These are phyloP conservation scores for Debaryomyces maramus DNA, from an alignment of 805 yeast genomes.

Conservation along the genomic window DNA sequence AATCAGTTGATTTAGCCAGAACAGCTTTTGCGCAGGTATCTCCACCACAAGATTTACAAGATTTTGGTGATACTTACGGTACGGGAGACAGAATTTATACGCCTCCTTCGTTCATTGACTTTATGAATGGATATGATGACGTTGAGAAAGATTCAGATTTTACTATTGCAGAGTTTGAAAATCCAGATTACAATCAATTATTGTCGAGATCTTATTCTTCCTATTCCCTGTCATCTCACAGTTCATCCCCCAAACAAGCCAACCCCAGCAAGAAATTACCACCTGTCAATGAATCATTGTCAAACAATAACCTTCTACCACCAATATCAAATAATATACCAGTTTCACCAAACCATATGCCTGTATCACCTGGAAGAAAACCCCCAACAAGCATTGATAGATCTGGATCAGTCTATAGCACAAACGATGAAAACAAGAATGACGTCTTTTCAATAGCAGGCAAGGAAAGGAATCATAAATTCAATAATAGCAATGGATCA, in stretches of 20 bases:
- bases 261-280: conserved; percentile 7
- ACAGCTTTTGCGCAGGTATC: conserved; percentile 66
- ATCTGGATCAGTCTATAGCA: conserved; percentile 8
- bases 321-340: not conserved
- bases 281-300: conserved; percentile 6
- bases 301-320: conserved; percentile 7
- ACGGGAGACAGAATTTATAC: conserved; percentile 64
- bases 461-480: conserved; percentile 5
- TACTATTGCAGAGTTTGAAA: conserved; percentile 28
- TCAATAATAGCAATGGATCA: conserved; percentile 17
- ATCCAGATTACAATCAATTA: conserved; percentile 32
- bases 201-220: conserved; percentile 30
- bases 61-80: conserved; percentile 53
- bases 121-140: conserved; percentile 36
- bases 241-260: not conserved
- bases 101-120: conserved; percentile 67
- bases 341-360: not conserved
- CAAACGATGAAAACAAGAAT: conserved; percentile 17
- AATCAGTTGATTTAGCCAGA: conserved; percentile 70
- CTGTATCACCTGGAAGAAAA: conserved; percentile 12
- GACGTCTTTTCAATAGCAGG: conserved; percentile 18
- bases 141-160: conserved; percentile 14
- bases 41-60: conserved; percentile 55
- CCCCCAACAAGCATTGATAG: conserved; percentile 6
- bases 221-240: conserved; percentile 20